Evolutionary conservation across 2,329 filamentous ascomycete species (phyloP).

Genomic region (Tolypocladium amazonense): DNA sequence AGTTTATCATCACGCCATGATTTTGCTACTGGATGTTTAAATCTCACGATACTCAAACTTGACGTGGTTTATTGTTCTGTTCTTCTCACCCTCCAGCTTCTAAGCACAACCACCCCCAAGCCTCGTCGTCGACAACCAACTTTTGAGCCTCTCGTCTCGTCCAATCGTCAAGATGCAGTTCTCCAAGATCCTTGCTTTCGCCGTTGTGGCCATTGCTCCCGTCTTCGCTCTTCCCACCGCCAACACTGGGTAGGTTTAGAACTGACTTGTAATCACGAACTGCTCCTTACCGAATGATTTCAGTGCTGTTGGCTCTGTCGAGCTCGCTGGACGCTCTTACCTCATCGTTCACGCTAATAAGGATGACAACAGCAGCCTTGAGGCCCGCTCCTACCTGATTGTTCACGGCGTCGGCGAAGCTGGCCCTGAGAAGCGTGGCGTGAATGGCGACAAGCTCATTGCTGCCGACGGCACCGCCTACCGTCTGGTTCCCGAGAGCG

Average conservation of each 20-base stretch:
- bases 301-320: background rate
- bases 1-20: background rate
- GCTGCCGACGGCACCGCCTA: background rate
- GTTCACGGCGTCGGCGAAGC: background rate
- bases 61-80: background rate
- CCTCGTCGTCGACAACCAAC: background rate
- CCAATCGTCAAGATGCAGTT: background rate
- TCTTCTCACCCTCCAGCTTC: background rate
- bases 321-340: background rate
- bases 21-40: background rate
- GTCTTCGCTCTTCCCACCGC: background rate
- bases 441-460: background rate
- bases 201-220: background rate
- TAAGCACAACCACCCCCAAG: background rate
- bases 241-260: background rate
- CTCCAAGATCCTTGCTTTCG: background rate
- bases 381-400: background rate
- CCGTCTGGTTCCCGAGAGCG: background rate
- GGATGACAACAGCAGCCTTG: background rate
- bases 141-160: background rate
- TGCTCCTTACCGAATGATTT: background rate
- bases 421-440: background rate
- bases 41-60: background rate
- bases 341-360: background rate
- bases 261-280: background rate